phyloP scores from a whole-genome alignment of 2,329 filamentous ascomycete species.

The Diplodia intermedia region DNA sequence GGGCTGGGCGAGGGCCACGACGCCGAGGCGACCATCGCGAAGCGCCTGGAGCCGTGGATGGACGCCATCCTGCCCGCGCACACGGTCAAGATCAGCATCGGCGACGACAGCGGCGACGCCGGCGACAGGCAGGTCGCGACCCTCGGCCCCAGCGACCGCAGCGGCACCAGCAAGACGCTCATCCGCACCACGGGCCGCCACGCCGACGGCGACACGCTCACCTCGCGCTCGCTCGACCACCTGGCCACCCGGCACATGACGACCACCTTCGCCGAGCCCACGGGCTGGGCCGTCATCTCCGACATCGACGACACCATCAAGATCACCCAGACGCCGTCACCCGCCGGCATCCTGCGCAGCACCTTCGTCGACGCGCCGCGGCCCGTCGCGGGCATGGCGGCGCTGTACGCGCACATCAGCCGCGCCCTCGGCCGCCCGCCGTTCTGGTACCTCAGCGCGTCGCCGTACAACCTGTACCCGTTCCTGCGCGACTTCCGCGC shows the following conservation, averaged over 20 bases:
- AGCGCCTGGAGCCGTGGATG: conserved; percentile 77
- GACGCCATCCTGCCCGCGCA: conserved; percentile 76
- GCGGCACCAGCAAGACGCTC: conserved; percentile 74
- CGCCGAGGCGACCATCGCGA: conserved; percentile 65
- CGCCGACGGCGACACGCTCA: conserved; percentile 44
- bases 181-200: conserved; percentile 59
- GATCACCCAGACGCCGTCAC: conserved; percentile 79
- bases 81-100: conserved; percentile 70
- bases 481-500: conserved; percentile 80
- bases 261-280: conserved; percentile 75
- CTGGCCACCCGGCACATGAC: conserved; percentile 62
- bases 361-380: conserved; percentile 81
- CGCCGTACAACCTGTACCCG: conserved; percentile 91
- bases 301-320: conserved; percentile 98
- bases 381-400: conserved; percentile 80
- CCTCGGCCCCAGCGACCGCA: conserved; percentile 72
- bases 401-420: conserved; percentile 75
- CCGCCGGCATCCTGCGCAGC: conserved; percentile 78
- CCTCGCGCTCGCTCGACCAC: conserved; percentile 43
- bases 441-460: conserved; percentile 93
- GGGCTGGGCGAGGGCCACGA: conserved; percentile 63
- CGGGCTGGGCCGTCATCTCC: conserved; percentile 85
- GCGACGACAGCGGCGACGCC: conserved; percentile 24
- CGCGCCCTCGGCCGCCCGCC: conserved; percentile 65
- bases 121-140: conserved; percentile 40